phyloP scores from a whole-genome alignment of 352 stramenopile species.

The Blastocystis sp. region DNA sequence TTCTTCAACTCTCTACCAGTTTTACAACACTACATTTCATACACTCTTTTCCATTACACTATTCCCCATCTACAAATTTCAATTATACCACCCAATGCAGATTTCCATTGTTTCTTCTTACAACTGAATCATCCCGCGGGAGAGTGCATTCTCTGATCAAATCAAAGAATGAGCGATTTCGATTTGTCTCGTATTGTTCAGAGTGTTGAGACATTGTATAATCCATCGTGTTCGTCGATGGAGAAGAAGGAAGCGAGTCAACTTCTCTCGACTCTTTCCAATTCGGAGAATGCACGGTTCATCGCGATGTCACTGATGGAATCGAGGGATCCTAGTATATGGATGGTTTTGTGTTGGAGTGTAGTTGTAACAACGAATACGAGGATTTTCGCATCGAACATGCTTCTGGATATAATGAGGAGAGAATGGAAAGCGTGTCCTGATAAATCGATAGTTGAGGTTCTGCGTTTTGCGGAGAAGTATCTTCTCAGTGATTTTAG shows the following conservation, averaged over 20 bases:
- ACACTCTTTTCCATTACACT: neutral
- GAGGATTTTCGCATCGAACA: neutral
- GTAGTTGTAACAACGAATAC: neutral
- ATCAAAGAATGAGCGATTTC: neutral
- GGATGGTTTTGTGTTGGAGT: neutral
- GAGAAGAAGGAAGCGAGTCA: slow-evolving; percentile 3
- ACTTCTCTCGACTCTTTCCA: neutral
- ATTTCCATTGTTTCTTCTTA: neutral
- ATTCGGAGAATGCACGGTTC: neutral
- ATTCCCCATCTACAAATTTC: neutral
- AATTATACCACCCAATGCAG: neutral
- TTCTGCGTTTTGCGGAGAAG: slow-evolving; percentile 14
- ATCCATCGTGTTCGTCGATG: neutral
- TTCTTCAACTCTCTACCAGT: too few relatives aligned
- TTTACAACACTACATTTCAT: neutral
- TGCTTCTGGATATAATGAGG: neutral
- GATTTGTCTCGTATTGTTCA: neutral
- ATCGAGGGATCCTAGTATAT: neutral
- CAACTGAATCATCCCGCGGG: too few relatives aligned
- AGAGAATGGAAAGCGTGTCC: slow-evolving; percentile 23
- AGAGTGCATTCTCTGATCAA: too few relatives aligned
- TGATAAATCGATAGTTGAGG: neutral
- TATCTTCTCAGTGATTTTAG: neutral
- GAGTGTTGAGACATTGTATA: neutral
- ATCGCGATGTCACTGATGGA: neutral